A percentile compares a stretch with the other conserved stretches of the same genome.
Evolutionary conservation across 2,329 filamentous ascomycete genomes (phyloP).

Genomic region (Ceratocystis eucalypticola): DNA sequence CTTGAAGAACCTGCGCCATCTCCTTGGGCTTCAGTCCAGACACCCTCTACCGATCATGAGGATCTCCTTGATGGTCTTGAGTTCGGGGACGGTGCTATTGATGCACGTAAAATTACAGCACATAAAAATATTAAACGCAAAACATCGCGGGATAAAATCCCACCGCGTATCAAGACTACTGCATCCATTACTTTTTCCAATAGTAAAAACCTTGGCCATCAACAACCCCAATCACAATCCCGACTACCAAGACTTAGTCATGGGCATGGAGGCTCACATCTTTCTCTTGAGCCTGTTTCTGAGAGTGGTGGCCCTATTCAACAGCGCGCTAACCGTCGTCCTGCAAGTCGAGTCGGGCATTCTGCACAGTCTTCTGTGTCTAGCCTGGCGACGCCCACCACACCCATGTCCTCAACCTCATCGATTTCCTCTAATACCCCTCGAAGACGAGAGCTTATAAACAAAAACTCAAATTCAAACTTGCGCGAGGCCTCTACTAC

Average conservation of each 20-base stretch:
- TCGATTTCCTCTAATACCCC: constrained; percentile 39
- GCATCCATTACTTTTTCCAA: constrained; percentile 87
- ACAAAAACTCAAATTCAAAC: constrained; percentile 40
- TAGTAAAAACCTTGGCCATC: constrained; percentile 39
- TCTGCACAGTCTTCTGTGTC: constrained; percentile 55
- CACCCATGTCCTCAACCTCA: constrained; percentile 37
- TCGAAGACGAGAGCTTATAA: constrained; percentile 44
- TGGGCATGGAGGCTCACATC: constrained; percentile 52
- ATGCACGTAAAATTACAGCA: constrained; percentile 64
- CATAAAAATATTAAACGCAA: constrained; percentile 90
- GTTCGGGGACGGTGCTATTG: constrained; percentile 66
- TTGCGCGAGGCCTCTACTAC: constrained; percentile 49
- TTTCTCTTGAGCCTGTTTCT: constrained; percentile 80
- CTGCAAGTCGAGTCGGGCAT: constrained; percentile 56
- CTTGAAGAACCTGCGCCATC: neutral
- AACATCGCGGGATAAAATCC: constrained; percentile 52
- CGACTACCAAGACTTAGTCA: constrained; percentile 62
- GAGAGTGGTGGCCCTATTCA: constrained; percentile 67
- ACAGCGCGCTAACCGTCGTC: constrained; percentile 41
- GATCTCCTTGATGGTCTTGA: constrained; percentile 82
- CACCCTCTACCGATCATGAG: constrained; percentile 41
- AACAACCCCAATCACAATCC: constrained; percentile 32
- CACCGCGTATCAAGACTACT: constrained; percentile 56
- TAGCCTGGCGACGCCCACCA: constrained; percentile 48
- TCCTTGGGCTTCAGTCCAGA: constrained; percentile 20